Conservation (phyloP, 164 flowering plant species). For the Aristolochia californica region DNA sequence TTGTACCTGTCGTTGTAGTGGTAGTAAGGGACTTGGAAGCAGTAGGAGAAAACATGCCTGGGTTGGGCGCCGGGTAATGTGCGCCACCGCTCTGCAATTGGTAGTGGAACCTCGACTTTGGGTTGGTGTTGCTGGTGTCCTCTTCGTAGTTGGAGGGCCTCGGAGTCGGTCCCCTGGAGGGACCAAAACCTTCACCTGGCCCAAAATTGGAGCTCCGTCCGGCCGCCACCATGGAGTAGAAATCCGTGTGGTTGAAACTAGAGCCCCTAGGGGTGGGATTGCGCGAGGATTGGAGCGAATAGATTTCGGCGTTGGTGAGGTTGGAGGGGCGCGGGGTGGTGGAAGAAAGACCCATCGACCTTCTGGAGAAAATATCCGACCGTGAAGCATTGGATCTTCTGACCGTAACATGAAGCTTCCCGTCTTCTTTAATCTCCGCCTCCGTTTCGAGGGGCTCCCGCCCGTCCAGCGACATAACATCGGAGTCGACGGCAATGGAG, state of each 20-base stretch:
- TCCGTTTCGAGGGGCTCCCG: slow-evolving; percentile 59
- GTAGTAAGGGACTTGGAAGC: slow-evolving; percentile 18
- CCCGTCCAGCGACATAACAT: slow-evolving; percentile 74
- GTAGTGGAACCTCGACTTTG: slow-evolving; percentile 24
- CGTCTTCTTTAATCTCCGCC: slow-evolving; percentile 73
- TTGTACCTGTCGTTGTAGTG: too few relatives aligned
- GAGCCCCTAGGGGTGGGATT: slow-evolving; percentile 16
- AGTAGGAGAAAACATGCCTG: slow-evolving; percentile 70
- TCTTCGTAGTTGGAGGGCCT: slow-evolving; percentile 78
- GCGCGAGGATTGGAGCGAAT: slow-evolving; percentile 12
- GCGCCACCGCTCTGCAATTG: too few relatives aligned
- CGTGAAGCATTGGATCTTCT: slow-evolving; percentile 75
- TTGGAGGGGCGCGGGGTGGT: slow-evolving; percentile 56
- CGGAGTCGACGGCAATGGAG: slow-evolving; percentile 79
- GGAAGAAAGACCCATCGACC: slow-evolving; percentile 53
- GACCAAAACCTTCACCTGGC: slow-evolving; percentile 20
- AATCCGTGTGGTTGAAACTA: slow-evolving; percentile 15
- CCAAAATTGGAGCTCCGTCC: slow-evolving; percentile 45
- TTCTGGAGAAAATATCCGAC: slow-evolving; percentile 68
- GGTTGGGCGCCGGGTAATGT: slow-evolving; percentile 74
- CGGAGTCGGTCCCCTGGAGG: slow-evolving; percentile 63
- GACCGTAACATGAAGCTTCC: slow-evolving; percentile 76
- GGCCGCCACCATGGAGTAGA: slow-evolving; percentile 64
- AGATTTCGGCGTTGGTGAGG: slow-evolving; percentile 17
- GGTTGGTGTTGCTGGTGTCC: slow-evolving; percentile 41